Evolutionary conservation across 345 rosid genomes (phyloP), one percentile per base, ranked within the genome.

Genomic region (Hibiscus mutabilis): DNA sequence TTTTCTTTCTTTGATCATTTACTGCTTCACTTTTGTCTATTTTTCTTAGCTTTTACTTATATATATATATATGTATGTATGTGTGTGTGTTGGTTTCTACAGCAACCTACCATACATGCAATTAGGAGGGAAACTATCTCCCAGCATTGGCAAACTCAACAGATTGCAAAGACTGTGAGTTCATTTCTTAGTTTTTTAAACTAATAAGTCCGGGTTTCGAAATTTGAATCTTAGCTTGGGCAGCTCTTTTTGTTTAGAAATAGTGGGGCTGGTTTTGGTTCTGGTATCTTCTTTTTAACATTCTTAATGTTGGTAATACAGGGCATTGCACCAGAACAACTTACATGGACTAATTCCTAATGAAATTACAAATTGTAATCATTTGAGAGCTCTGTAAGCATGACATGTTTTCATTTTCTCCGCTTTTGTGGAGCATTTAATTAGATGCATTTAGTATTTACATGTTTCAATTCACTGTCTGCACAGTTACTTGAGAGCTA

Each of bases 21-120:
- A 21, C 27, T 13, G 58, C 52, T 61, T 33, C 31, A 40, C 15
- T 9, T 44, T 61, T 25, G 15, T 56, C 9, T 49, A 27, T 60
- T 21, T 64, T 2, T 33, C 60, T 8, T 14, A 7, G 16, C 52
- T 27, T 59, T 19, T 61, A 13, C 18, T 0, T 19, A 37, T 59
- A 13, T 33, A 31, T 31, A 31, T 31, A 31, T 31, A 3, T 4
- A 31, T 31, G 4, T 31, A 31, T 31, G 5, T 27, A 25, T 33
- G 6, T 33, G 35, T 33, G 35, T 77, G 52, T 75, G 55, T 75
- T 68, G 6, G 19, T 24, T 49, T 44, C 53, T 77, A 75, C 85
- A 94, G 98, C 80, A 94, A 91, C 80, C 82, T 94, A 19, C 97
- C 98, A 2, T 88, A 88, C 72, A 87, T 89, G 96, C 96, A 94